Base-by-base conservation (phyloP, 768 basidiomycete genomes). In the Nevesoporus exiguus region DNA sequence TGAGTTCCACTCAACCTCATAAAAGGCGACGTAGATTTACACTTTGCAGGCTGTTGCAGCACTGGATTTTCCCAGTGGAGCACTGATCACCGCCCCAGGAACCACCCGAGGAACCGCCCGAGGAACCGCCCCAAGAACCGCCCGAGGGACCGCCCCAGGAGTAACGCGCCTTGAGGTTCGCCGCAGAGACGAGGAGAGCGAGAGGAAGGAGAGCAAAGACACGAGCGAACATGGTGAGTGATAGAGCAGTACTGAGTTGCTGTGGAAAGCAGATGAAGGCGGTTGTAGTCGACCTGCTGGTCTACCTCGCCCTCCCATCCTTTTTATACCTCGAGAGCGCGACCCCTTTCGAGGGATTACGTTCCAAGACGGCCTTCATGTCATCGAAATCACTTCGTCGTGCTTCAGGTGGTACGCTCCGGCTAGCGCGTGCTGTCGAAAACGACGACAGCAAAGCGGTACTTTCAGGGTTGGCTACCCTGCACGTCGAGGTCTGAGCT, bases 141-240 rank as follows among this genome's bases (percentile, higher is more conserved):
- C n/a, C n/a, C n/a, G n/a, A n/a, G n/a, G n/a, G n/a, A n/a, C n/a
- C n/a, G n/a, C n/a, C n/a, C n/a, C n/a, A n/a, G n/a, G n/a, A n/a
- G n/a, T n/a, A n/a, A n/a, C 60, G 51, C 2, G 47, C 55, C 34
- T 49, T 27, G 6, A 52, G 54, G 50, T 48, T 47, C 0, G 41
- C 21, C 10, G 60, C 58, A 24, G 54, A 46, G 21, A 27, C 62
- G 9, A 62, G 39, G 25, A 60, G 44, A 49, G 55, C 66, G 8
- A 66, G 33, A 14, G 58, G 58, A 3, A 58, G n/a, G 24, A 67
- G 45, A 36, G 65, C 50, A 10, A 61, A 17, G 51, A 62, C 6
- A 6, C 58, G 60, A 44, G 64, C 48, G 21, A 66, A 54, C 63
- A 64, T 64, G 14, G 3, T 24, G 25, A 27, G 7, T n/a, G 36